Evolutionary conservation across 2,329 filamentous ascomycete species (phyloP), one percentile per base, ranked within the genome.

Genomic region (Talaromyces islandicus): DNA sequence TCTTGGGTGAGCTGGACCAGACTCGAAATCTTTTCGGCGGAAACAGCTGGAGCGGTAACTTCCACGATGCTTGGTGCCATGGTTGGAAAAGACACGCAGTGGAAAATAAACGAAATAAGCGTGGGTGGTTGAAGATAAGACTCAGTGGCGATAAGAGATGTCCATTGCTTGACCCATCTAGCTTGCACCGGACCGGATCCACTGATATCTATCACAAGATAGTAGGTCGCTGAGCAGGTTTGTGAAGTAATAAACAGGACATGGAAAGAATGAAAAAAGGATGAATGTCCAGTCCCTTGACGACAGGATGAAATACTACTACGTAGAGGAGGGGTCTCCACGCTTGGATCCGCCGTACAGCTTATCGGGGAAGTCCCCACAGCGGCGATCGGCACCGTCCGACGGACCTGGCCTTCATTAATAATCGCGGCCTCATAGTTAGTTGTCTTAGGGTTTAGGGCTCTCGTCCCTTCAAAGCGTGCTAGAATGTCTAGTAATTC

Each of bases 1-100:
- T 82, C 76, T 57, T 88, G 86, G 1, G 90, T 94, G 56, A 97
- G 76, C 19, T 85, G 77, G 50, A 81, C 75, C 41, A 90, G 77
- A 48, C 80, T 77, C 43, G 72, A 70, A 55, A 75, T 72, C 60
- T 78, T 77, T 38, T 79, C 72, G 24, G 71, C 66, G 3, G 78
- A 72, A 43, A 80, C 80, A 14, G 80, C 80, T 27, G 75, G 71
- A 57, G 70, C 69, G 14, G 74, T 68, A 19, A 80, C 77, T 17
- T 78, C 77, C 56, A 84, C 71, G 56, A 84, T 74, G 54, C 83
- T 83, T 41, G 85, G 84, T 58, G 84, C 83, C 85, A 88, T 88
- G 57, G 55, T 64, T 62, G 55, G 57, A 51, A 46, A 38, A 52
- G 55, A 50, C 46, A n/a, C 38, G 38, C n/a, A 46, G 43, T 11